Base-by-base conservation (phyloP, 768 basidiomycete genomes). In the Mycena maculata region DNA sequence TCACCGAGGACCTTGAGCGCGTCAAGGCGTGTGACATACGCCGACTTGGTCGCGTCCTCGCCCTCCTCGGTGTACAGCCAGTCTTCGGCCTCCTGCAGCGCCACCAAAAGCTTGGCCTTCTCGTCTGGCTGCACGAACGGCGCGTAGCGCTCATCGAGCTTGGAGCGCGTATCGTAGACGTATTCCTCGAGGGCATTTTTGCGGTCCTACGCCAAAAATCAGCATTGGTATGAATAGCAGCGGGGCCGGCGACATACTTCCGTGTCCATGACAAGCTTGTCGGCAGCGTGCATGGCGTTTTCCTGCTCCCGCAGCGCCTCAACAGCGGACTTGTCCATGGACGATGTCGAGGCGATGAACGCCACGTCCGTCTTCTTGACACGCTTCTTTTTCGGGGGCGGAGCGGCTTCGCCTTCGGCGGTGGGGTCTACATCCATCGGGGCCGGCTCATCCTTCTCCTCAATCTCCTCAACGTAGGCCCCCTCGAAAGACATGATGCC, bases 161-260 rank as follows among this genome's bases (percentile, higher is more conserved):
- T 97, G 79, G 88, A 84, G 41, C 96, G 93, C 75, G 87, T 95
- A 79, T 99, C 97, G 81, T 98, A 98, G 63, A 99, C 92, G 83
- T 97, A 98, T 82, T 99, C 98, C 82, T 99, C 97, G 16, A 99
- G 90, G 5, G 96, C 96, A 77, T 99, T 99, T 84, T 98, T 99
- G 79, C 94, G 90, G 80, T 99, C 94, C 95, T 97, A 58, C 28
- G 39, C 8, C 0, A 22, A 41, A 47, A 59, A 52, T 36, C 9
- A 45, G 53, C 27, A 31, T 30, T 33, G 11, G 23, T n/a, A 20
- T 11, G 13, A 54, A 44, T 38, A 41, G 58, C 72, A 55, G 28
- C 18, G 15, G 7, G 22, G 16, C 23, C 30, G 2, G 22, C 49
- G 65, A 81, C 87, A 38, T 69, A 94, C 95, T 89, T 98, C 97